These are phyloP conservation scores for Penicillium janthinellum DNA, from an alignment of 2,329 filamentous ascomycete species.

Conservation along the genomic window DNA sequence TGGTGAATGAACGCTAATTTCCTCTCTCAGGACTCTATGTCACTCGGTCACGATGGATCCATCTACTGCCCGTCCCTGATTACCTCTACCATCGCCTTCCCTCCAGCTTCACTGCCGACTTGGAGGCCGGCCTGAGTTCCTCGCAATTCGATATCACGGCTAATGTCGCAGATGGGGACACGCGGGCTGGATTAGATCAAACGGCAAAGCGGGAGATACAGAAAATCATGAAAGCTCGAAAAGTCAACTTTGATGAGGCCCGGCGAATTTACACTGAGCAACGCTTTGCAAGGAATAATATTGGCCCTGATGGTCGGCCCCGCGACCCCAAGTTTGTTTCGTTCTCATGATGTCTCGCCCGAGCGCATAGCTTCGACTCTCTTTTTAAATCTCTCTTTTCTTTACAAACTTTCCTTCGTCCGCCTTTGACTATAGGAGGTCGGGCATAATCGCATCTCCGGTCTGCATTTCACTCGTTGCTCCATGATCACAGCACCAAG, in stretches of 20 bases:
- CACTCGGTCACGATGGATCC: constrained; percentile 76
- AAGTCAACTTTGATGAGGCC: constrained; percentile 87
- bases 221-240: constrained; percentile 83
- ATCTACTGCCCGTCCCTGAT: constrained; percentile 64
- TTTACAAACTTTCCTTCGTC: constrained; percentile 3
- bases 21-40: constrained; percentile 68
- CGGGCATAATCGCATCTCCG: background rate
- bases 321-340: constrained; percentile 94
- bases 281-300: constrained; percentile 82
- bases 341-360: constrained; percentile 64
- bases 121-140: constrained; percentile 83
- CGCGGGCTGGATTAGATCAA: constrained; percentile 77
- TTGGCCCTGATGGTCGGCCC: constrained; percentile 83
- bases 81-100: constrained; percentile 79
- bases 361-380: background rate
- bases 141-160: constrained; percentile 77
- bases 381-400: constrained; percentile 6
- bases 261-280: constrained; percentile 82
- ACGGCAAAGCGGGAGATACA: constrained; percentile 78
- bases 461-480: background rate
- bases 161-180: constrained; percentile 80
- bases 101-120: constrained; percentile 75
- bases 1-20: constrained; percentile 6
- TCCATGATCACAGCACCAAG: background rate
- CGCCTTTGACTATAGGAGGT: background rate